A percentile compares a stretch with the other conserved stretches of the same genome.
Conservation (phyloP, 495 filamentous ascomycete genomes). For the Pyrenopolyporus hunteri region DNA sequence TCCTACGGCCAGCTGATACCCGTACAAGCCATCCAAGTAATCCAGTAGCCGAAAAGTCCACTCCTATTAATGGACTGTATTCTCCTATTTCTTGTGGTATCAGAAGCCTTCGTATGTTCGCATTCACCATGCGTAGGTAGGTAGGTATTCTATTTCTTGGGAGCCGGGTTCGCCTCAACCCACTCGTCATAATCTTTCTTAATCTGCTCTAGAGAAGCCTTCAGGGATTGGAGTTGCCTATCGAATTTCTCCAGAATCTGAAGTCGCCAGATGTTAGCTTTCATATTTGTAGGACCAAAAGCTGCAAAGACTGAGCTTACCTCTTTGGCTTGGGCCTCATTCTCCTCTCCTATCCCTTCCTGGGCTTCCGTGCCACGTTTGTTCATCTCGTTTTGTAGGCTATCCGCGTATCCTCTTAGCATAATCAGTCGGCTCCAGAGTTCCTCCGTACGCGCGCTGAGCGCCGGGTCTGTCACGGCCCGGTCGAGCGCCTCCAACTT, state of each 20-base stretch:
- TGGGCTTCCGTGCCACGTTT: slow-evolving; percentile 61
- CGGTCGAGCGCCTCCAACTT: slow-evolving; percentile 79
- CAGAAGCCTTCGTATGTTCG: not conserved
- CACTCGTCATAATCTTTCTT: slow-evolving; percentile 80
- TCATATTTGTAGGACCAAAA: not conserved
- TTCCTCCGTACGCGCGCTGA: slow-evolving; percentile 86
- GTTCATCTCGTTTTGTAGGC: slow-evolving; percentile 79
- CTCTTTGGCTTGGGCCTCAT: slow-evolving; percentile 69
- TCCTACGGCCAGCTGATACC: slow-evolving; percentile 21
- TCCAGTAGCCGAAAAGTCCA: slow-evolving; percentile 8
- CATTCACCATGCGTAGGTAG: not conserved
- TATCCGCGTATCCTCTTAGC: slow-evolving; percentile 77
- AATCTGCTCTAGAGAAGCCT: slow-evolving; percentile 78
- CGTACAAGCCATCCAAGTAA: slow-evolving; percentile 17
- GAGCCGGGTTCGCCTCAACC: slow-evolving; percentile 55
- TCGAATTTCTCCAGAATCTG: slow-evolving; percentile 92
- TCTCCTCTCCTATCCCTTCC: slow-evolving; percentile 69
- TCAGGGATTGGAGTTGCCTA: slow-evolving; percentile 82
- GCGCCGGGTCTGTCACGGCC: slow-evolving; percentile 78
- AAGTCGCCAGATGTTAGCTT: slow-evolving; percentile 32
- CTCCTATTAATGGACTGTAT: slow-evolving; percentile 4
- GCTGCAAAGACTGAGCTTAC: slow-evolving; percentile 54
- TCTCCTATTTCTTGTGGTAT: slow-evolving; percentile 11
- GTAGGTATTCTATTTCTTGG: slow-evolving; percentile 36
- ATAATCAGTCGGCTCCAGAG: slow-evolving; percentile 95